phyloP scores from a whole-genome alignment of 1,284 basidiomycete genomes.

The Heterobasidion occidentale region DNA sequence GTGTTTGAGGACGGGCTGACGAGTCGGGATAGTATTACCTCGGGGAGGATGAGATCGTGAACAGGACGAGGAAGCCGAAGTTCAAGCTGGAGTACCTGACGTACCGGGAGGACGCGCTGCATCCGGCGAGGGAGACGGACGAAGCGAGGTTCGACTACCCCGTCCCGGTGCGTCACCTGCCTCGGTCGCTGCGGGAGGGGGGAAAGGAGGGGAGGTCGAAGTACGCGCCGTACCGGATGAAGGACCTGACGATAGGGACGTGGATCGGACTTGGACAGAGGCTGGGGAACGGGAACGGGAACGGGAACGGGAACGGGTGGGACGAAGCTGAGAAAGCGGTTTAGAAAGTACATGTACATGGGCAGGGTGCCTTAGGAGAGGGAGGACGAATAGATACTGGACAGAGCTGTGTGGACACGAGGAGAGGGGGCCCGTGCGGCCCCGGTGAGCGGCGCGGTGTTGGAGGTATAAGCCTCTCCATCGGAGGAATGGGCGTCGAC shows the following conservation, averaged over 20 bases:
- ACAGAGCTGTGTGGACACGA: not conserved
- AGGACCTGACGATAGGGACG: slow-evolving; percentile 71
- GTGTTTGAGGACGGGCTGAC: not conserved
- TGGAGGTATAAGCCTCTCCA: too few relatives aligned
- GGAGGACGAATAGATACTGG: not conserved
- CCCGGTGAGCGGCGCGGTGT: too few relatives aligned
- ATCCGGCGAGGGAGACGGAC: slow-evolving; percentile 21
- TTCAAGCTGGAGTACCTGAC: slow-evolving; percentile 81
- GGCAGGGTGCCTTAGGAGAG: slow-evolving; percentile 24
- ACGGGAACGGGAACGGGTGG: slow-evolving; percentile 26
- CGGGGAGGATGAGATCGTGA: slow-evolving; percentile 53
- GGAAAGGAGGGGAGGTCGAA: slow-evolving; percentile 33
- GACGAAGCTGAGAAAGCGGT: slow-evolving; percentile 58
- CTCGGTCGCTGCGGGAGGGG: slow-evolving; percentile 40
- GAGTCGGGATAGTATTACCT: slow-evolving; percentile 57
- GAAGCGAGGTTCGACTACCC: slow-evolving; percentile 34
- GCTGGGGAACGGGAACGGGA: slow-evolving; percentile 46
- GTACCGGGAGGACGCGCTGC: slow-evolving; percentile 34
- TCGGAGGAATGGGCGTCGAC: too few relatives aligned
- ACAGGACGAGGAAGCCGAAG: slow-evolving; percentile 45
- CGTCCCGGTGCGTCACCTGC: slow-evolving; percentile 62
- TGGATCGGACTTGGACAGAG: slow-evolving; percentile 68
- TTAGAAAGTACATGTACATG: slow-evolving; percentile 67
- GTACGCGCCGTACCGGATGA: slow-evolving; percentile 65
- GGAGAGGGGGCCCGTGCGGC: slow-evolving; percentile 1